Base-by-base conservation (phyloP, 116 monocot species). In the Iris pallida region DNA sequence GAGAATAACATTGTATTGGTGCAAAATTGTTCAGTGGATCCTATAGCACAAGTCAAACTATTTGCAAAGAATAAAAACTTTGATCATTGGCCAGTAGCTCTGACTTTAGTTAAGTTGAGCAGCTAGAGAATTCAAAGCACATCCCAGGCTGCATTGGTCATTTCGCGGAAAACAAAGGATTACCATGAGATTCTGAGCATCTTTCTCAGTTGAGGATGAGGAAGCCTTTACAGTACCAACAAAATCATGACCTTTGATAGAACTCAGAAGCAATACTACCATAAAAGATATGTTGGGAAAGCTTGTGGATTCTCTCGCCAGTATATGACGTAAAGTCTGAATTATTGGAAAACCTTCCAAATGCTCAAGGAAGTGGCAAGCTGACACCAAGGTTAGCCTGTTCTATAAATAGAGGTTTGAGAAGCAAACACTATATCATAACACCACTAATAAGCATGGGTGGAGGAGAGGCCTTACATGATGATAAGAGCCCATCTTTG, bases 401-500 rank as follows among this genome's bases (percentile, higher is more conserved):
- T 11, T 9, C 59, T 41, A 59, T 20, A 57, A 6, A 57, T 57
- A 57, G 57, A 18, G 17, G 56, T 16, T 18, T 57, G 56, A 7
- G 6, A 19, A 57, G 18, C 19, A 5, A 57, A 20, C 5, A 9
- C 12, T 19, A 5, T n/a, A 30, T 5, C 19, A 19, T 19, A 4
- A 20, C 19, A 57, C 5, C 2, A 19, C 0, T 19, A 7, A 56
- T 16, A 16, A 18, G 16, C 16, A 19, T 7, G 49, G 13, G 49
- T 9, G 49, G 13, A 13, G 49, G 61, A 61, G 61, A 61, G 61
- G 43, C 20, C 61, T 61, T 61, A 15, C 61, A 61, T 61, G 61
- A 61, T 43, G 61, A 61, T 61, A 44, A 61, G 44, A 61, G 61
- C 61, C 42, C 16, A 45, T 61, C 61, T 61, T 61, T 61, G 61